Conservation (phyloP, 306 rosid genomes). For the Macrotyloma uniflorum region DNA sequence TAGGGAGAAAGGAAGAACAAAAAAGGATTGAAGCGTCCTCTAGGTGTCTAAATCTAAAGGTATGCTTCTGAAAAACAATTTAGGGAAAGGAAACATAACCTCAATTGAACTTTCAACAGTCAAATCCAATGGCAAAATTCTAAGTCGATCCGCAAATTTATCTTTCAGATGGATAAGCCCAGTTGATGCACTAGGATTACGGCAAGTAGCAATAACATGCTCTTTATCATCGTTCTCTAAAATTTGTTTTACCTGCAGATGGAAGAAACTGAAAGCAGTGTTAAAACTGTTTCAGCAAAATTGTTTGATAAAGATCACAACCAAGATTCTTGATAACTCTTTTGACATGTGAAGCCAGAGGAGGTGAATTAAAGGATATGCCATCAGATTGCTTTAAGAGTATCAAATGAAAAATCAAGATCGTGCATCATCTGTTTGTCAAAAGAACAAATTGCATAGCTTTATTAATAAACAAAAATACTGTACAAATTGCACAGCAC, state of each 20-base stretch:
- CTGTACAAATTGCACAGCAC: neutral
- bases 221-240: constrained; percentile 77
- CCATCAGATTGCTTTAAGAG: neutral
- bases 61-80: neutral
- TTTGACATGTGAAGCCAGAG: neutral
- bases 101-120: constrained; percentile 84
- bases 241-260: constrained; percentile 75
- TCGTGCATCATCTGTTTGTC: neutral
- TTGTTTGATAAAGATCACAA: neutral
- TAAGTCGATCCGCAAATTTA: constrained; percentile 66
- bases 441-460: neutral
- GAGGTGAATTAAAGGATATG: neutral
- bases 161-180: constrained; percentile 70
- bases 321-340: neutral
- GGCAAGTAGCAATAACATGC: constrained; percentile 85
- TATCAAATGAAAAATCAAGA: neutral
- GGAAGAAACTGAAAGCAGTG: constrained; percentile 29
- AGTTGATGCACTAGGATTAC: constrained; percentile 67
- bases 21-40: neutral
- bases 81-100: constrained; percentile 49
- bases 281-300: constrained; percentile 13
- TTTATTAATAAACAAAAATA: neutral
- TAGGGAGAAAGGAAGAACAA: neutral
- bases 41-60: constrained; percentile 9
- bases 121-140: constrained; percentile 65